phyloP scores from a whole-genome alignment of 176 grass and related monocot genomes.

The Cocos nucifera region DNA sequence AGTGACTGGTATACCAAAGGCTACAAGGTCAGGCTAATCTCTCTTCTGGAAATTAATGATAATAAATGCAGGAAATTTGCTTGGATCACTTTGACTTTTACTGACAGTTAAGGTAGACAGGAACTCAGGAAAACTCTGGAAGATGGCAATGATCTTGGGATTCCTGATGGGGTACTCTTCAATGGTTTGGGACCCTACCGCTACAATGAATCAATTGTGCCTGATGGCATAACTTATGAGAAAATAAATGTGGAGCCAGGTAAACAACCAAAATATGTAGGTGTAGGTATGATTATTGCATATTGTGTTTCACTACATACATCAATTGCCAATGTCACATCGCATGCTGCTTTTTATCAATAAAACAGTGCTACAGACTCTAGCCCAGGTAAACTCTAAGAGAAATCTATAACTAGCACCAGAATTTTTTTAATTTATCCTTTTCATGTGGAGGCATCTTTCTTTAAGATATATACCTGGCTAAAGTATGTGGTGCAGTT shows the following conservation, averaged over 20 bases:
- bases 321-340: too few relatives aligned
- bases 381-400: too few relatives aligned
- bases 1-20: constrained; percentile 56
- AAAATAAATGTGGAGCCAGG: constrained; percentile 73
- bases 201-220: constrained; percentile 53
- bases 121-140: constrained; percentile 61
- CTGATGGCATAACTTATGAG: constrained; percentile 55
- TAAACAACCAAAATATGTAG: constrained; percentile 1
- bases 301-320: too few relatives aligned
- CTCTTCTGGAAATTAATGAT: neutral
- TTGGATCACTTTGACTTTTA: neutral
- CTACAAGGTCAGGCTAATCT: constrained; percentile 31
- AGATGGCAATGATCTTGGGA: constrained; percentile 32
- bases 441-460: too few relatives aligned
- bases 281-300: too few relatives aligned
- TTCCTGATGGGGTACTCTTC: constrained; percentile 58
- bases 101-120: constrained; percentile 4
- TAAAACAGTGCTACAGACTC: too few relatives aligned
- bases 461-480: too few relatives aligned
- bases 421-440: too few relatives aligned
- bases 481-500: too few relatives aligned
- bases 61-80: neutral
- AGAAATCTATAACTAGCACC: too few relatives aligned
- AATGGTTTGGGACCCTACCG: constrained; percentile 77
- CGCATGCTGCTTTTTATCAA: too few relatives aligned